Conservation (phyloP, 805 yeast species). For the Yamadazyma phyllophila region DNA sequence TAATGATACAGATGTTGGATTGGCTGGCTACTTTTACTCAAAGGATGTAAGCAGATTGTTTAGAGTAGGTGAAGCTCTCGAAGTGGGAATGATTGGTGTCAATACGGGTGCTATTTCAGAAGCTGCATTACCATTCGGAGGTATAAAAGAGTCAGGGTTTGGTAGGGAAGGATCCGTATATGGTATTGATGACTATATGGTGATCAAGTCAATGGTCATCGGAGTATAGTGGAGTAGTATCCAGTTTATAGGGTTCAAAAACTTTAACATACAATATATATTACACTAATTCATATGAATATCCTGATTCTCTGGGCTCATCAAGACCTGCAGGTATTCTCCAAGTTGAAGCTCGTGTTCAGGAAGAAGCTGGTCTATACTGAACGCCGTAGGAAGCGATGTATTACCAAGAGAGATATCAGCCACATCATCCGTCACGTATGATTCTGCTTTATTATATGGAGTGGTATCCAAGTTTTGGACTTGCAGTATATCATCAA, state of each 20-base stretch:
- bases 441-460: slow-evolving; percentile 11
- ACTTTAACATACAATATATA: neutral
- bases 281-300: slow-evolving; percentile 1
- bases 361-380: neutral
- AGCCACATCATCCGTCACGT: neutral
- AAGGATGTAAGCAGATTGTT: slow-evolving; percentile 52
- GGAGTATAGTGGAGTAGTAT: slow-evolving; percentile 21
- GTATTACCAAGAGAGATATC: neutral
- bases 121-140: slow-evolving; percentile 59
- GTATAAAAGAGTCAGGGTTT: slow-evolving; percentile 64
- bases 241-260: too few species aligned
- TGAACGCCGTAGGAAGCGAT: neutral
- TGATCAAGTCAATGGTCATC: slow-evolving; percentile 60
- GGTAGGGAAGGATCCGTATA: slow-evolving; percentile 67
- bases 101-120: slow-evolving; percentile 73
- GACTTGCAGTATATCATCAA: slow-evolving; percentile 24
- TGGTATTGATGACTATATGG: slow-evolving; percentile 61
- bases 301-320: slow-evolving; percentile 2
- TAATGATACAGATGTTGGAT: slow-evolving; percentile 67
- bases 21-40: slow-evolving; percentile 75
- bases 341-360: neutral
- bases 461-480: slow-evolving; percentile 19
- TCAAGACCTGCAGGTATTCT: neutral
- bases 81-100: slow-evolving; percentile 80
- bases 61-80: slow-evolving; percentile 62